Evolutionary conservation across 805 yeast genomes (phyloP).

Genomic region (Suhomyces sp.): DNA sequence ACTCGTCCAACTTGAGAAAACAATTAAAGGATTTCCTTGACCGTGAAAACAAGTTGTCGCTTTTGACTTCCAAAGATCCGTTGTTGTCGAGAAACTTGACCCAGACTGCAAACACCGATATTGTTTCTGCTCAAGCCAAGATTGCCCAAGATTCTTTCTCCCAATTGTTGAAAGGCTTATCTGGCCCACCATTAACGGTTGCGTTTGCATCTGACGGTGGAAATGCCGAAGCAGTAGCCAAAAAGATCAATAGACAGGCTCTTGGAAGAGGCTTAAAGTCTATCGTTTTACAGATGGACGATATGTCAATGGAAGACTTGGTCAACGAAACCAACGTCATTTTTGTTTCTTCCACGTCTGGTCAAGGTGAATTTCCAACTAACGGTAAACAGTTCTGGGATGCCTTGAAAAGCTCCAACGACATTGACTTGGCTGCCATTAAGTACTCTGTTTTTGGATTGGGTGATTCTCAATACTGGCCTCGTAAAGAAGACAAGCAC

Average conservation of each 20-base stretch:
- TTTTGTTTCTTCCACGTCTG: conserved; percentile 71
- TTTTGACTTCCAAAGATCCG: conserved; percentile 70
- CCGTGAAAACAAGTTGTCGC: conserved; percentile 82
- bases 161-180: conserved; percentile 75
- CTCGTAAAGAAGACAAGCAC: conserved; percentile 90
- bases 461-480: conserved; percentile 92
- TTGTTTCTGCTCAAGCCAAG: conserved; percentile 55
- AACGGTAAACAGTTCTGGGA: conserved; percentile 81
- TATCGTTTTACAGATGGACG: conserved; percentile 66
- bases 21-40: conserved; percentile 78
- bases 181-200: conserved; percentile 88
- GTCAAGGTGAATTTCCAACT: conserved; percentile 85
- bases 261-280: conserved; percentile 74
- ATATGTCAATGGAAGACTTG: conserved; percentile 67
- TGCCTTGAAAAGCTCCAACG: conserved; percentile 55
- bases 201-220: conserved; percentile 93
- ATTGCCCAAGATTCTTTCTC: conserved; percentile 77
- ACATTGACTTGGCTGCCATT: conserved; percentile 59
- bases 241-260: conserved; percentile 74
- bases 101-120: conserved; percentile 56
- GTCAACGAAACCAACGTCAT: conserved; percentile 67
- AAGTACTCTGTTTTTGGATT: conserved; percentile 67
- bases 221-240: conserved; percentile 78
- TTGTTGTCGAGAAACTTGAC: conserved; percentile 70
- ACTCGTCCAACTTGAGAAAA: conserved; percentile 76